phyloP scores from a whole-genome alignment of 768 basidiomycete genomes.

The Collybia sp. region DNA sequence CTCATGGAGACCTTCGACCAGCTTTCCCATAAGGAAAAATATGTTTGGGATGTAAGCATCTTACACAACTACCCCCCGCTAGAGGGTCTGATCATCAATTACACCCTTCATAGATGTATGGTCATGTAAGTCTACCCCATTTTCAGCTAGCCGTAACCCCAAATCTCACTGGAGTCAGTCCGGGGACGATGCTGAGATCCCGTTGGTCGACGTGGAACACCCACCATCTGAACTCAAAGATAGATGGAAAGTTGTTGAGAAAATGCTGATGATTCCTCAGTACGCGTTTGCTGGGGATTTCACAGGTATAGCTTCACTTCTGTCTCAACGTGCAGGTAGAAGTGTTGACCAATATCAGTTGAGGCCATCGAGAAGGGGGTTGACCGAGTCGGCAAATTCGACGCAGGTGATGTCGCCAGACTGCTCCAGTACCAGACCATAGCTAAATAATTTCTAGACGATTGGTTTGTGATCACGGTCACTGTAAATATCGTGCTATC shows the following conservation, averaged over 20 bases:
- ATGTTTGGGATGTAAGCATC: conserved; percentile 67
- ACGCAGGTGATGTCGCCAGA: conserved; percentile 39
- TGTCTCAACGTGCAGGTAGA: neutral
- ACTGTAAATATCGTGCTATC: conserved; percentile 35
- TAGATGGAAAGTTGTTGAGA: conserved; percentile 64
- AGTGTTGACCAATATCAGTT: conserved; percentile 28
- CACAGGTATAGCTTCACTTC: conserved; percentile 34
- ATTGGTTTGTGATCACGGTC: conserved; percentile 69
- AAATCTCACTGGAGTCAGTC: conserved; percentile 32
- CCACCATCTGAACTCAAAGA: conserved; percentile 51
- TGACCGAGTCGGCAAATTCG: conserved; percentile 54
- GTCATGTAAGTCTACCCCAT: conserved; percentile 43
- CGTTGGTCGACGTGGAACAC: conserved; percentile 43
- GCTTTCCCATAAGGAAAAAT: conserved; percentile 62
- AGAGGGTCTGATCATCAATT: neutral
- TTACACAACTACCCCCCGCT: neutral
- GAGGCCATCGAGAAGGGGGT: conserved; percentile 64
- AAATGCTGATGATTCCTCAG: conserved; percentile 65
- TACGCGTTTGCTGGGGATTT: conserved; percentile 68
- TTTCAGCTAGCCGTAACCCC: neutral
- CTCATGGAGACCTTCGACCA: conserved; percentile 68
- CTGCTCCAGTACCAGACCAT: neutral
- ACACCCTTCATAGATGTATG: conserved; percentile 43
- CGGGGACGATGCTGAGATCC: conserved; percentile 56
- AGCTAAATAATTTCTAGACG: conserved; percentile 31